phyloP scores from a whole-genome alignment of 2,329 filamentous ascomycete genomes.

The Penicillium concentricum region DNA sequence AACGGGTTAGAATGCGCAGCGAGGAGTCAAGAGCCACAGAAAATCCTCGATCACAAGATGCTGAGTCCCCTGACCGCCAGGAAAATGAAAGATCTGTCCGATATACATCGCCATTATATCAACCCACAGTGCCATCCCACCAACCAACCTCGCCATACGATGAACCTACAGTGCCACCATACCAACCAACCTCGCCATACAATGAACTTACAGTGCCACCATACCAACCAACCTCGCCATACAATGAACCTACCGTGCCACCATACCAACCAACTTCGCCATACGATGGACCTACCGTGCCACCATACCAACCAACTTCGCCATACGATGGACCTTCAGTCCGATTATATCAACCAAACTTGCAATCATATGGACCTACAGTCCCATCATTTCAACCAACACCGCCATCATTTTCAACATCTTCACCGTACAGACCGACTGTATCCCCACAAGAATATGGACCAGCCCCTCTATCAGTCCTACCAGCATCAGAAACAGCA shows the following conservation, averaged over 20 bases:
- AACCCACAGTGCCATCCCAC: not conserved
- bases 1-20: not conserved
- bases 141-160: too few species aligned
- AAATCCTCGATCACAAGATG: not conserved
- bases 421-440: not conserved
- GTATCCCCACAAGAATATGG: not conserved
- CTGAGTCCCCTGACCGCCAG: not conserved
- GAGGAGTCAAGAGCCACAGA: conserved; percentile 1
- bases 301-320: not conserved
- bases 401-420: not conserved
- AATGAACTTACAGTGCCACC: too few species aligned
- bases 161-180: not conserved
- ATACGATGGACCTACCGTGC: not conserved
- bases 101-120: not conserved
- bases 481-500: conserved; percentile 1
- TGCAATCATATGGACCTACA: not conserved
- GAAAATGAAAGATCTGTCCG: conserved; percentile 1
- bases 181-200: not conserved
- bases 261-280: not conserved
- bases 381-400: not conserved
- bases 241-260: not conserved
- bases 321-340: not conserved
- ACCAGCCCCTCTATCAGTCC: conserved; percentile 2
- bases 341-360: not conserved
- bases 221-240: not conserved